Percentiles rank a stretch among this genome's conserved stretches.
Evolutionary conservation across 306 rosid species (phyloP).

Genomic region (Citrullus colocynthis): DNA sequence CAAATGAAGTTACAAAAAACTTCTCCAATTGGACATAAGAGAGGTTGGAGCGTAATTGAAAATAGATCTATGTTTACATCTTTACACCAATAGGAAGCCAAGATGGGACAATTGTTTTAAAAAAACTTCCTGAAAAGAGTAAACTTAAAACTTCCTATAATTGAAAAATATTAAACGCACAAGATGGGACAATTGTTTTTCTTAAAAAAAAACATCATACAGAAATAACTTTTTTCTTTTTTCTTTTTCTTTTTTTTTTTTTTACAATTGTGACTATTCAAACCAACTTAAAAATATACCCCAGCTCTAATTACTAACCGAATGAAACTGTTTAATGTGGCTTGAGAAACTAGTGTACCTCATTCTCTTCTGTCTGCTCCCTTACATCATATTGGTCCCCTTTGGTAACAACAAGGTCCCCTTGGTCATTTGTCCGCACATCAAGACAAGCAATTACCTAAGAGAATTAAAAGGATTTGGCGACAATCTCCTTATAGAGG

Average conservation of each 20-base stretch:
- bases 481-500: neutral
- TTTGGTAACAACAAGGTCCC: constrained; percentile 97
- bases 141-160: neutral
- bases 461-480: constrained; percentile 7
- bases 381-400: constrained; percentile 98
- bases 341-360: constrained; percentile 39
- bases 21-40: neutral
- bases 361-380: constrained; percentile 75
- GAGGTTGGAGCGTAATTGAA: neutral
- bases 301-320: too few species aligned
- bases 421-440: constrained; percentile 84
- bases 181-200: neutral
- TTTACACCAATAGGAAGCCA: neutral
- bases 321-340: neutral
- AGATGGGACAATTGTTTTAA: too few species aligned
- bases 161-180: neutral
- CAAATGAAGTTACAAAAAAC: neutral
- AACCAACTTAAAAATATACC: neutral
- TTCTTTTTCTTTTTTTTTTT: too few species aligned
- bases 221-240: neutral
- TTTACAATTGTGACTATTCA: neutral
- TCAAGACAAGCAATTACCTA: constrained; percentile 98
- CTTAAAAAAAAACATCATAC: neutral
- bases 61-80: too few species aligned
- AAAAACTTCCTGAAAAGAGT: neutral